A percentile compares a stretch with the other conserved stretches of the same genome.
phyloP scores from a whole-genome alignment of 176 grass and related monocot species.

The Aegilops longissima region DNA sequence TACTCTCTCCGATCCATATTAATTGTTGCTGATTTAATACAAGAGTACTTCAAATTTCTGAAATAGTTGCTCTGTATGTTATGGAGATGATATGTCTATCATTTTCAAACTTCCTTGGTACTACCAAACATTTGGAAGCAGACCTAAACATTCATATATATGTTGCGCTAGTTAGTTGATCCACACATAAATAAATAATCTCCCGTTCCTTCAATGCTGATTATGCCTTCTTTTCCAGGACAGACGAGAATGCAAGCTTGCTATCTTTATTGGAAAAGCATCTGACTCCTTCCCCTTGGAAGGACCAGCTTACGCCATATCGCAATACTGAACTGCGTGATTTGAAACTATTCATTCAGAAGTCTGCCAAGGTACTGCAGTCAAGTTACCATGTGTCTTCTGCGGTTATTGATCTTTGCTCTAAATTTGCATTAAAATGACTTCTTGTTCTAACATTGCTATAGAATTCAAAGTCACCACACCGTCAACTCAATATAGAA shows the following conservation, averaged over 20 bases:
- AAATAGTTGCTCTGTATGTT: not conserved
- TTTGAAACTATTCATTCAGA: slow-evolving; percentile 83
- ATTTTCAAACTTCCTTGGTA: not conserved
- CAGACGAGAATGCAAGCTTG: slow-evolving; percentile 65
- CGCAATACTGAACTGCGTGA: slow-evolving; percentile 48
- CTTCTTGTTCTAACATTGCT: slow-evolving; percentile 16
- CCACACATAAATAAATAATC: not conserved
- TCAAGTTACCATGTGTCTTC: slow-evolving; percentile 11
- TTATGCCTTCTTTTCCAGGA: slow-evolving; percentile 50
- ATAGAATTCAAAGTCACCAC: slow-evolving; percentile 56
- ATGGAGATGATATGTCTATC: not conserved
- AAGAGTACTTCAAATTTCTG: not conserved
- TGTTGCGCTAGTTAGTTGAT: not conserved
- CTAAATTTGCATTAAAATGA: not conserved
- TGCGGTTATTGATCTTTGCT: not conserved
- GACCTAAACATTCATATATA: not conserved
- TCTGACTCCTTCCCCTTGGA: slow-evolving; percentile 79
- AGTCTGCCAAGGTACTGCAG: slow-evolving; percentile 63
- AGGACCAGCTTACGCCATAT: slow-evolving; percentile 71
- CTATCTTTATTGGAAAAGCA: slow-evolving; percentile 69
- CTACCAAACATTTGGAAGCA: not conserved
- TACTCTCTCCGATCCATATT: too few relatives aligned
- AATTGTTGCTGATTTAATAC: too few relatives aligned
- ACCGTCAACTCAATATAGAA: slow-evolving; percentile 55
- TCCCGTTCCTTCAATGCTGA: not conserved